A percentile compares a stretch with the other conserved stretches of the same genome.
Conservation (phyloP, 176 grass and related monocot genomes). For the Puya raimondii region DNA sequence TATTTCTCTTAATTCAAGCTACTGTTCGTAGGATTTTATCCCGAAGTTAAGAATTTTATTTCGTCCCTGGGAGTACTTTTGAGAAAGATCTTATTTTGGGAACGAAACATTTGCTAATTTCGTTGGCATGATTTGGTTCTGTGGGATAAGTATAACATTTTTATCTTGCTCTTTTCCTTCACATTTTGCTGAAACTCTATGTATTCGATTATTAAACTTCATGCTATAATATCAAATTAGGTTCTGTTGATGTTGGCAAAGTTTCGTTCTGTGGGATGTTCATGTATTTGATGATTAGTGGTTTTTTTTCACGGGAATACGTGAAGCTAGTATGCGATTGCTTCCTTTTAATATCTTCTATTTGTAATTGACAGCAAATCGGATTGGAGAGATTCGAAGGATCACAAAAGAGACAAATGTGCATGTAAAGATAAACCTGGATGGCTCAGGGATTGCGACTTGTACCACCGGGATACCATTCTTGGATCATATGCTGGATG, state of each 20-base stretch:
- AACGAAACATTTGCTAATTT: no score
- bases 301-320: background rate
- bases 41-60: background rate
- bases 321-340: background rate
- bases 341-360: background rate
- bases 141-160: background rate
- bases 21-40: background rate
- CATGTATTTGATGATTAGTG: background rate
- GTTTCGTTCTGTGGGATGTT: background rate
- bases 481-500: constrained; percentile 96
- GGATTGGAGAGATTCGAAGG: constrained; percentile 67
- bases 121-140: no score
- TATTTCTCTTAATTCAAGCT: background rate
- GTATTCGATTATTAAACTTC: background rate
- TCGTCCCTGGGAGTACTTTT: background rate
- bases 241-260: background rate
- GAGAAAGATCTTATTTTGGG: no score
- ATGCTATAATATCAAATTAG: background rate
- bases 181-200: background rate
- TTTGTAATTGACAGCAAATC: constrained; percentile 16
- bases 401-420: constrained; percentile 89
- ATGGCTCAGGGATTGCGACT: constrained; percentile 61
- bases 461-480: constrained; percentile 82
- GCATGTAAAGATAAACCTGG: constrained; percentile 75
- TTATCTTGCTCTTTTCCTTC: background rate